Percentiles rank a stretch among this genome's conserved stretches.
Conservation (phyloP, 2,329 filamentous ascomycete species). For the Talaromyces marneffei region DNA sequence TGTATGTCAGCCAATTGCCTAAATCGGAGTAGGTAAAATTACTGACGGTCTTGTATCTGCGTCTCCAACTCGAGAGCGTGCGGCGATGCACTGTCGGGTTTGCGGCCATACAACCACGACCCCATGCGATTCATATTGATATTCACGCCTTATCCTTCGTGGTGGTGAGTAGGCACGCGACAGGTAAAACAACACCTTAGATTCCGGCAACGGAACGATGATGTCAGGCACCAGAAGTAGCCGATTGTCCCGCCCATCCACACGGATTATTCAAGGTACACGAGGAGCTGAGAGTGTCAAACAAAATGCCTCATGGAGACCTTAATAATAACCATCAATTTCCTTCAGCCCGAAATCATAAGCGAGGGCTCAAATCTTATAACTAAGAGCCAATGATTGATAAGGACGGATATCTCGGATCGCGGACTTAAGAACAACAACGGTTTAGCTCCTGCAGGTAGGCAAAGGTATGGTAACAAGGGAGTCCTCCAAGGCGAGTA, state of each 20-base stretch:
- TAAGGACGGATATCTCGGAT: conserved; percentile 1
- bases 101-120: conserved; percentile 43
- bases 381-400: not conserved
- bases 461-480: not conserved
- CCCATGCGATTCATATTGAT: conserved; percentile 36
- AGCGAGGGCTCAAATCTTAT: not conserved
- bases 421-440: not conserved
- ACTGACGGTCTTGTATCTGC: conserved; percentile 49
- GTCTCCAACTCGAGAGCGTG: conserved; percentile 53
- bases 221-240: not conserved
- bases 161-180: conserved; percentile 1
- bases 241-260: not conserved
- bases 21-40: not conserved
- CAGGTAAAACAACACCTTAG: not conserved
- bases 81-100: conserved; percentile 41
- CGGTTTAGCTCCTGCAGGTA: not conserved
- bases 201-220: not conserved
- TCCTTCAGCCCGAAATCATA: not conserved
- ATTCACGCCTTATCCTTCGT: not conserved
- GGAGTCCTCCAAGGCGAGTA: not conserved
- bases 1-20: conserved; percentile 18
- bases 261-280: not conserved
- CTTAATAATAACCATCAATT: not conserved
- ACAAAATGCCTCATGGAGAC: not conserved
- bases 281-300: not conserved